A percentile compares a stretch with the other conserved stretches of the same genome.
phyloP scores from a whole-genome alignment of 495 filamentous ascomycete genomes.

The Aspergillus indologenus region DNA sequence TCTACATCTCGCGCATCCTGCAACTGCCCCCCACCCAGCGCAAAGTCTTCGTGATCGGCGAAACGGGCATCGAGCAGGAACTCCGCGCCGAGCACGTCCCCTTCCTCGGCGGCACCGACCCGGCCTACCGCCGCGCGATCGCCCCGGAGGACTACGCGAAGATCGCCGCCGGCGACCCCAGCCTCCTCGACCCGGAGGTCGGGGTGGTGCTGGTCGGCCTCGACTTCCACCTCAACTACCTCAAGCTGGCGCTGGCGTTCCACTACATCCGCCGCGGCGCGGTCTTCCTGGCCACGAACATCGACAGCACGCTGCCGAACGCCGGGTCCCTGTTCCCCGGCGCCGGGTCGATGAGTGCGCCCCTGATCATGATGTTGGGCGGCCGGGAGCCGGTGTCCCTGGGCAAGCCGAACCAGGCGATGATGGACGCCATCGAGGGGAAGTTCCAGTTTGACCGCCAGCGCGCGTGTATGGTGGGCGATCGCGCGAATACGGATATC shows the following conservation, averaged over 20 bases:
- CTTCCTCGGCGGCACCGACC: conserved; percentile 88
- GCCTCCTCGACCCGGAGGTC: conserved; percentile 78
- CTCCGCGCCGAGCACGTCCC: conserved; percentile 70
- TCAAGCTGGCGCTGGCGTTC: conserved; percentile 79
- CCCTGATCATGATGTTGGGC: conserved; percentile 69
- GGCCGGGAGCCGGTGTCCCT: conserved; percentile 66
- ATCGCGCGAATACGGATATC: conserved; percentile 93
- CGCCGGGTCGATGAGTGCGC: conserved; percentile 77
- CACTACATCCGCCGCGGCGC: conserved; percentile 82
- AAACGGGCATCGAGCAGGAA: conserved; percentile 87
- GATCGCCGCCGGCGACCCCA: conserved; percentile 65
- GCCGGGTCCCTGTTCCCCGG: conserved; percentile 83
- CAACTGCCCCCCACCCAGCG: conserved; percentile 70
- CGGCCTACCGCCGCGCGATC: conserved; percentile 69
- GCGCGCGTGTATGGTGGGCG: conserved; percentile 92
- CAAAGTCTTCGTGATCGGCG: conserved; percentile 92
- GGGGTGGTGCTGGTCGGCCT: conserved; percentile 85
- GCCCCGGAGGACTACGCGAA: conserved; percentile 71
- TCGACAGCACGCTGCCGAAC: conserved; percentile 80
- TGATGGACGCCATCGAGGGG: conserved; percentile 99
- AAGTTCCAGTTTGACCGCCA: conserved; percentile 85
- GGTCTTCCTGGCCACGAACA: conserved; percentile 91
- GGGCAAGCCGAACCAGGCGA: conserved; percentile 94
- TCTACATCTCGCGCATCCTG: conserved; percentile 94
- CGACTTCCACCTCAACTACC: conserved; percentile 91